Base-by-base conservation (phyloP, 768 basidiomycete species). In the Lactifluus piperatus region DNA sequence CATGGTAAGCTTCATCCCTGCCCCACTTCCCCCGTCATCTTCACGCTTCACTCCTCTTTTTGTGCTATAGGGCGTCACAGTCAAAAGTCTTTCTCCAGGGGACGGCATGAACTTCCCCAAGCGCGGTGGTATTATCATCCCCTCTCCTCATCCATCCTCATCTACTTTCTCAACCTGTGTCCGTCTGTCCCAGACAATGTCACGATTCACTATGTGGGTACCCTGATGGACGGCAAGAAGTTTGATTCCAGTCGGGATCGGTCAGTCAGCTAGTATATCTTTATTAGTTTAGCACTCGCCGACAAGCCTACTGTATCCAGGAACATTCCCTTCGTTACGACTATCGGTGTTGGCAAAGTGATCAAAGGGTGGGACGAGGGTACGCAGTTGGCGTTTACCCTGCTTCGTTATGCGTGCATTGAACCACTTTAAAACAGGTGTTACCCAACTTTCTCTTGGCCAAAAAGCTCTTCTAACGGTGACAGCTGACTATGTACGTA, bases 331-430 rank as follows among this genome's bases (percentile, higher is more conserved):
- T 92, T 93, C 70, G 66, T 71, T 62, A 89, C 87, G 3, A 68
- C 80, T 68, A 91, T 92, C 62, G 89, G 91, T 46, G 75, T 82
- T 20, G 87, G 88, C 8, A 83, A 85, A 68, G 91, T 94, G 48
- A 93, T 94, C 74, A 86, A 78, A 68, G 89, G 91, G 30, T 94
- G 91, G 92, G 91, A 93, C 67, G 88, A 92, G 71, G 91, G 92
- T 85, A 64, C 65, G 78, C 72, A 36, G 27, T 8, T 20, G 14
- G 16, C 14, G 10, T 26, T 37, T 4, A 47, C 51, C 27, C 34
- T 5, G 32, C 6, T 11, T 26, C 24, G 29, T 20, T 20, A 45
- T 37, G 29, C 39, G 50, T 27, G 36, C 51, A 26, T 62, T 52
- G 54, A 61, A 65, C 52, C 54, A n/a, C 37, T 57, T 10, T 22